Percentiles rank a stretch among this genome's conserved stretches.
Conservation (phyloP, 257 asterid species). For the Salvia splendens region DNA sequence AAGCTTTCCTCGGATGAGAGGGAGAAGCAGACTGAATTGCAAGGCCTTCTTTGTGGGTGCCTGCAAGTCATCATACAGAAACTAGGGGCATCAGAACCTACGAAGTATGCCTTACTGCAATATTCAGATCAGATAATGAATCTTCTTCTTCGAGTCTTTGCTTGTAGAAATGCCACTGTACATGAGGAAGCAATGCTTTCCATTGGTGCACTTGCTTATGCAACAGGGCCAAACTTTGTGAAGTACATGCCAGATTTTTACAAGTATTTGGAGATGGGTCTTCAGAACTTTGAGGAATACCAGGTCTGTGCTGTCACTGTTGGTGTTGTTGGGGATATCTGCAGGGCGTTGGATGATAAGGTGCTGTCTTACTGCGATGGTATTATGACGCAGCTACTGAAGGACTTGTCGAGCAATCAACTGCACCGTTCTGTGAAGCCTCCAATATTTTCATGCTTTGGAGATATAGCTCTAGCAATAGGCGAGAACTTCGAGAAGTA, state of each 20-base stretch:
- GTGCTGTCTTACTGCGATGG: constrained; percentile 74
- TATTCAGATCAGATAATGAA: constrained; percentile 72
- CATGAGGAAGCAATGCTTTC: constrained; percentile 91
- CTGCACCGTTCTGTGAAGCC: constrained; percentile 83
- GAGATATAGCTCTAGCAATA: constrained; percentile 76
- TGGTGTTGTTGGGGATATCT: constrained; percentile 77
- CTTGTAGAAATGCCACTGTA: constrained; percentile 75
- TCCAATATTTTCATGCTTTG: constrained; percentile 81
- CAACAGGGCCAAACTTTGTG: constrained; percentile 58
- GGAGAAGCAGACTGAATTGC: constrained; percentile 73
- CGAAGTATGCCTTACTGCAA: constrained; percentile 62
- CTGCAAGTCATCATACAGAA: constrained; percentile 77
- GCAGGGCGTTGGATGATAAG: constrained; percentile 75
- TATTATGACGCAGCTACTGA: constrained; percentile 74
- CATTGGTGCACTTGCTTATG: constrained; percentile 83
- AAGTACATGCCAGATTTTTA: constrained; percentile 76
- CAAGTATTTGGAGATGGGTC: constrained; percentile 82
- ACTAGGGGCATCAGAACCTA: constrained; percentile 55
- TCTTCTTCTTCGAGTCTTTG: constrained; percentile 68
- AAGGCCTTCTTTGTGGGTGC: constrained; percentile 81
- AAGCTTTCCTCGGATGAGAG: constrained; percentile 73
- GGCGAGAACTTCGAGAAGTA: constrained; percentile 78
- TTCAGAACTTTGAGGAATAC: constrained; percentile 81
- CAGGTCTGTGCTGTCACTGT: constrained; percentile 81
- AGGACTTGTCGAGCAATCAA: constrained; percentile 74